These are phyloP conservation scores for Rostrohypoxylon terebratum DNA, from an alignment of 495 filamentous ascomycete genomes.

Conservation along the genomic window DNA sequence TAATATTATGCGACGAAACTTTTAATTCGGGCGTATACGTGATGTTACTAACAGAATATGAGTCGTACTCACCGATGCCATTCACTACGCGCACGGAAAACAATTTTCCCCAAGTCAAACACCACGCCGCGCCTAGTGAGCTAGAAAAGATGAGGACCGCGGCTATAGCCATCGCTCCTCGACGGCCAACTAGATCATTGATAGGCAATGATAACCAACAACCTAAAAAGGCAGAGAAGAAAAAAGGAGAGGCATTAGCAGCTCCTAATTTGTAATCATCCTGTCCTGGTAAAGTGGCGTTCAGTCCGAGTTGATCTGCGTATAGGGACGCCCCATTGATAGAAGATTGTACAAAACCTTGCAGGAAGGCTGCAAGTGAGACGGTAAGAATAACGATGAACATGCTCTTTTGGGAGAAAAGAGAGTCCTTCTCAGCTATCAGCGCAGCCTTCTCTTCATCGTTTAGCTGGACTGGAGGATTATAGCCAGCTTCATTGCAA, in stretches of 20 bases:
- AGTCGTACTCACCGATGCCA: slow-evolving; percentile 44
- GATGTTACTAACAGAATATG: not conserved
- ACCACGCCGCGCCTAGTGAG: slow-evolving; percentile 43
- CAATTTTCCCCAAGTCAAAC: slow-evolving; percentile 35
- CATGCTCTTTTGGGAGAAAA: slow-evolving; percentile 45
- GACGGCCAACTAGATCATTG: slow-evolving; percentile 47
- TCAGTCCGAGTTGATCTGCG: slow-evolving; percentile 24
- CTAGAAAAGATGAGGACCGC: slow-evolving; percentile 48
- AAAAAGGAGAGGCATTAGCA: slow-evolving; percentile 42
- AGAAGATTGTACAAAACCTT: slow-evolving; percentile 47
- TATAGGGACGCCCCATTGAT: slow-evolving; percentile 47
- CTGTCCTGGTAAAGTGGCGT: slow-evolving; percentile 2
- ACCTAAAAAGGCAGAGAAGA: slow-evolving; percentile 46
- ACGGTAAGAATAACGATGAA: slow-evolving; percentile 48
- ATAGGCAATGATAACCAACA: slow-evolving; percentile 49
- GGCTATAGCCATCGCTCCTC: slow-evolving; percentile 47
- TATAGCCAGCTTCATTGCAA: not conserved
- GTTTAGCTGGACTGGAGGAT: slow-evolving; percentile 34
- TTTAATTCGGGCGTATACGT: not conserved
- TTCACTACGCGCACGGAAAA: slow-evolving; percentile 44
- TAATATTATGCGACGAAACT: not conserved
- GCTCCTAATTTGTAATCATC: slow-evolving; percentile 42
- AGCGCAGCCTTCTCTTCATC: slow-evolving; percentile 42
- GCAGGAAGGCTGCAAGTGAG: slow-evolving; percentile 49
- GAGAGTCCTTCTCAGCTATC: slow-evolving; percentile 44